Percentiles rank a stretch among this genome's conserved stretches.
Evolutionary conservation across 768 basidiomycete species (phyloP).

Genomic region (Leccinum subtestaceum): DNA sequence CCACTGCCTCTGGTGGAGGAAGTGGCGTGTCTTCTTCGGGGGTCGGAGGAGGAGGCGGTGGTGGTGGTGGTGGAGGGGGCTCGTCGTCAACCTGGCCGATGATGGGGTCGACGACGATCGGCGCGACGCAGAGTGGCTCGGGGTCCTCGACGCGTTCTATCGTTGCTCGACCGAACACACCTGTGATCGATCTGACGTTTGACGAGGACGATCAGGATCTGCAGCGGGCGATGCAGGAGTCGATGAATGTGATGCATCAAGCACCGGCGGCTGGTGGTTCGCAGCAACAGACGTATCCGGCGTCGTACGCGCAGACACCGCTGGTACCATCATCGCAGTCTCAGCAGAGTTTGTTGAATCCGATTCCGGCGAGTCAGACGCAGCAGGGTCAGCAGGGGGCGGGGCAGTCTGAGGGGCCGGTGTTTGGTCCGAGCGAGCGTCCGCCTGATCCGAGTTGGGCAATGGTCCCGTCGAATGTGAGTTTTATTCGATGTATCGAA

Average conservation of each 20-base stretch:
- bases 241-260: conserved; percentile 39
- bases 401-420: conserved; percentile 33
- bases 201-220: conserved; percentile 55
- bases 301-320: conserved; percentile 16
- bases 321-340: background rate
- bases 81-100: conserved; percentile 5
- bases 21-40: background rate
- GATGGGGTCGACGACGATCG: background rate
- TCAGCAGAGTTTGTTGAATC: background rate
- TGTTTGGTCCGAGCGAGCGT: conserved; percentile 59
- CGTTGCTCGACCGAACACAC: conserved; percentile 26
- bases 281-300: conserved; percentile 17
- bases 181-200: conserved; percentile 57
- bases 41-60: background rate
- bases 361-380: background rate
- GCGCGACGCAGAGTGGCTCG: background rate
- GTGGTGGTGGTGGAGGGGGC: background rate
- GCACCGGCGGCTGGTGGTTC: conserved; percentile 23
- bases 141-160: background rate
- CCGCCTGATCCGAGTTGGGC: conserved; percentile 68
- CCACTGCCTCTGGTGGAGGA: background rate
- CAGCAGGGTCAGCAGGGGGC: conserved; percentile 1
- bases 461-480: conserved; percentile 65
- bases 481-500: background rate
- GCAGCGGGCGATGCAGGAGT: conserved; percentile 51